Evolutionary conservation across 441 rosid species (phyloP).

Genomic region (Monsonia emarginata): DNA sequence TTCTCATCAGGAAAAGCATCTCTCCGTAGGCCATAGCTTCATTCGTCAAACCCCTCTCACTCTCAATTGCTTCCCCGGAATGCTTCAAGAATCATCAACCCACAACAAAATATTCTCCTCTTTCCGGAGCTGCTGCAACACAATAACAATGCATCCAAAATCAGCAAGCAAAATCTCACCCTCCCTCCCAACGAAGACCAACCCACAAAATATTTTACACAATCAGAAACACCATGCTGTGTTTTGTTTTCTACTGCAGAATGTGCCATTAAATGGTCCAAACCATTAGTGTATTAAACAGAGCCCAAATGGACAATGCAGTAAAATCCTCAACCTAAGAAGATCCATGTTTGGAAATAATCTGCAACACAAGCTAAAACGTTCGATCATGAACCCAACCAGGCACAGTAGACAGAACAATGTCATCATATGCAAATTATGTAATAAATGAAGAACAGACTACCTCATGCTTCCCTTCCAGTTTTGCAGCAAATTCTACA

Average conservation of each 20-base stretch:
- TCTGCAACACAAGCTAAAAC: no score
- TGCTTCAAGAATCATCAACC: conserved; percentile 23
- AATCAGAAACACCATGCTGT: conserved; percentile 17
- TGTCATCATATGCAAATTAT: no score
- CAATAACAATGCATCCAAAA: conserved; percentile 24
- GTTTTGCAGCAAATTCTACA: no score
- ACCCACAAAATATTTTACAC: conserved; percentile 4
- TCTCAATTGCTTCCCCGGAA: conserved; percentile 18
- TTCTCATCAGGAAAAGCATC: conserved; percentile 29
- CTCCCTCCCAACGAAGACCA: not conserved
- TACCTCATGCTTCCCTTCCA: no score
- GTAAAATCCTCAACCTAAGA: not conserved
- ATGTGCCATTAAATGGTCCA: conserved; percentile 27
- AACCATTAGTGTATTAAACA: conserved; percentile 6
- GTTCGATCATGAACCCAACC: no score
- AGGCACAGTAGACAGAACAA: no score
- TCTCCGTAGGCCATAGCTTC: conserved; percentile 32
- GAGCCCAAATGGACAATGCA: not conserved
- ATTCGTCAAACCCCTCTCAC: conserved; percentile 27
- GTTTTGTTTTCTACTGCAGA: conserved; percentile 14
- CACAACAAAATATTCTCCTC: no score
- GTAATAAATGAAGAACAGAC: no score
- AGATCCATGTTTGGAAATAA: conserved; percentile 19
- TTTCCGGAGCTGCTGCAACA: not conserved
- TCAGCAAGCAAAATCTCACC: conserved; percentile 15